Conservation (phyloP, 345 rosid species). For the Arabidopsis arenosa region DNA sequence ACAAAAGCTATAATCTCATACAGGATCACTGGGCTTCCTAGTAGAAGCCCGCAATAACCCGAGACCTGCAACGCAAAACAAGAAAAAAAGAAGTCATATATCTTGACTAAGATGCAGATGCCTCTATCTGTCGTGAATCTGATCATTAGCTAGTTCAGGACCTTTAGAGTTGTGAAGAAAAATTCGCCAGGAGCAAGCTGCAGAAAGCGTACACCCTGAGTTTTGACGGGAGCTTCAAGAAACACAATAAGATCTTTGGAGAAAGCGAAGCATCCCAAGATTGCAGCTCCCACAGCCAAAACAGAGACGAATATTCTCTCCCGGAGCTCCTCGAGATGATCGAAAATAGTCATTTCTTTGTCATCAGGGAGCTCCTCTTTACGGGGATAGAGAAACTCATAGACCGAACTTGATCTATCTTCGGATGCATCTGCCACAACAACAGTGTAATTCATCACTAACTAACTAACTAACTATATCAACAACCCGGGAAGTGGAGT, state of each 20-base stretch:
- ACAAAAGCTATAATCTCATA: conserved; percentile 96
- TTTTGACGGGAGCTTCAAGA: conserved; percentile 98
- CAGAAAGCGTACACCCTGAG: conserved; percentile 88
- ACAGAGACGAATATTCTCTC: conserved; percentile 87
- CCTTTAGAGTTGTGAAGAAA: conserved; percentile 97
- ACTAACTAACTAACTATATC: not conserved
- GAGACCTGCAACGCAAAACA: conserved; percentile 69
- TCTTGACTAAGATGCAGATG: not conserved
- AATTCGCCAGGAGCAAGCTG: conserved; percentile 98
- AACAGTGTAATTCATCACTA: conserved; percentile 15
- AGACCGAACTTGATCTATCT: conserved; percentile 52
- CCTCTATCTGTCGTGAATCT: not conserved
- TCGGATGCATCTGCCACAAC: conserved; percentile 52
- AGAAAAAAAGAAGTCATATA: not conserved
- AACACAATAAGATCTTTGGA: conserved; percentile 82
- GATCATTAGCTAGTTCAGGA: conserved; percentile 34
- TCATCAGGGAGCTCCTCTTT: conserved; percentile 96
- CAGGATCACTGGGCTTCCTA: conserved; percentile 92
- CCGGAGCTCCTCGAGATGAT: conserved; percentile 94
- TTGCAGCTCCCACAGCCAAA: conserved; percentile 93
- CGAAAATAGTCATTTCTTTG: conserved; percentile 93
- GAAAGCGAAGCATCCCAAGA: conserved; percentile 89
- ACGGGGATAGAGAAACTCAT: conserved; percentile 82
- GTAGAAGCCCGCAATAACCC: conserved; percentile 91
- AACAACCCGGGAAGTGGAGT: conserved; percentile 15